A percentile compares a stretch with the other conserved stretches of the same genome.
Conservation (phyloP, 2,329 filamentous ascomycete genomes). For the Cercospora berteroae region DNA sequence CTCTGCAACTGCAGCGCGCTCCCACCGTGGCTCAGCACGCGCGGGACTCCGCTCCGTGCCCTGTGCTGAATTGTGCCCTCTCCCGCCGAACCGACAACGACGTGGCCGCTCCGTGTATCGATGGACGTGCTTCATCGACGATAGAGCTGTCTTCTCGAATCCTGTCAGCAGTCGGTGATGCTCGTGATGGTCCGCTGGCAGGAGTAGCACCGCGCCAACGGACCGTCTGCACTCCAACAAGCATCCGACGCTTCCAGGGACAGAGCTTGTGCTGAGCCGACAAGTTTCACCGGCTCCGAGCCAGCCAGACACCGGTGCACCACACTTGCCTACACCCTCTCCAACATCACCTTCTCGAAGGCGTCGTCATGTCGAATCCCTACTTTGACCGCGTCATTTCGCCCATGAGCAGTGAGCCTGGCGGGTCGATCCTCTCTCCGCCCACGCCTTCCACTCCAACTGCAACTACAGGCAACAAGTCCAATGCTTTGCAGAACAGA, state of each 20-base stretch:
- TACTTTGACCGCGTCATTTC: constrained; percentile 28
- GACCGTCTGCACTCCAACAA: background rate
- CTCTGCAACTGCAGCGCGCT: background rate
- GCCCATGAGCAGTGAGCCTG: constrained; percentile 18
- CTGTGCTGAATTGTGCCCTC: background rate
- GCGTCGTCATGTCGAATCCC: constrained; percentile 27
- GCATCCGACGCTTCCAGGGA: background rate
- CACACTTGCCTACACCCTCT: background rate
- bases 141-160: background rate
- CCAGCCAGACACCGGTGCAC: background rate
- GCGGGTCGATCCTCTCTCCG: constrained; percentile 16
- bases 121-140: background rate
- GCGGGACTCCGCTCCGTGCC: background rate
- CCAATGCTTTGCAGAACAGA: constrained; percentile 73
- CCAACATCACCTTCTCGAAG: background rate
- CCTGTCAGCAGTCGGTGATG: background rate
- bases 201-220: background rate
- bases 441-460: constrained; percentile 19
- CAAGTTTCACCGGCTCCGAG: background rate
- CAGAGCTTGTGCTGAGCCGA: background rate
- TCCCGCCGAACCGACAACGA: background rate
- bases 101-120: background rate
- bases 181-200: background rate
- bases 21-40: background rate
- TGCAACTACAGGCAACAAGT: constrained; percentile 35